These are phyloP conservation scores for Botrytis porri DNA, from an alignment of 2,329 filamentous ascomycete species.

Conservation along the genomic window DNA sequence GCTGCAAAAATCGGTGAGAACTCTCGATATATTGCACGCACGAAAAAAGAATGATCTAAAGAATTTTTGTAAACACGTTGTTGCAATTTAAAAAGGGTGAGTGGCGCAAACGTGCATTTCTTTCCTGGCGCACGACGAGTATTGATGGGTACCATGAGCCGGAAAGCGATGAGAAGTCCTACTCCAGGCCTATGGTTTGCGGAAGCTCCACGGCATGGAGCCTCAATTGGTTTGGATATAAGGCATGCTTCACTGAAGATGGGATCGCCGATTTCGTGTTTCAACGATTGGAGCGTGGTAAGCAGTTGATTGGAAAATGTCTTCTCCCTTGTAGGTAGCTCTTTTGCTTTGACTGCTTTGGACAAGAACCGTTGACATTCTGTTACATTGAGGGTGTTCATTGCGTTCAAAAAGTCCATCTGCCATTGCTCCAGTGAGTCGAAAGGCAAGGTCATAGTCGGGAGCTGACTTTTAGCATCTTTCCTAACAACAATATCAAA, in stretches of 20 bases:
- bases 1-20: conserved; percentile 48
- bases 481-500: conserved; percentile 40
- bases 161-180: conserved; percentile 52
- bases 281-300: conserved; percentile 43
- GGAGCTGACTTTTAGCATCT: conserved; percentile 56
- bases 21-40: conserved; percentile 58
- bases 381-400: conserved; percentile 48
- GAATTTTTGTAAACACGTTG: conserved; percentile 59
- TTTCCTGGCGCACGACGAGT: conserved; percentile 49
- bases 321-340: conserved; percentile 41
- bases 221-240: conserved; percentile 43
- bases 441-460: conserved; percentile 54
- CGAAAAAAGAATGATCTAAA: conserved; percentile 57
- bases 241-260: conserved; percentile 48
- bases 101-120: conserved; percentile 56
- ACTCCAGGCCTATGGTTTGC: conserved; percentile 34
- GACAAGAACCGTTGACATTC: conserved; percentile 42
- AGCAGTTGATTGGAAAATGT: conserved; percentile 48
- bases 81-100: conserved; percentile 63
- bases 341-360: conserved; percentile 37
- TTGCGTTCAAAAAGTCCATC: conserved; percentile 47
- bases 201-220: conserved; percentile 41
- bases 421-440: conserved; percentile 55
- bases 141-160: conserved; percentile 61
- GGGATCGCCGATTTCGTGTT: conserved; percentile 43